Evolutionary conservation across 306 rosid genomes (phyloP).

Genomic region (Cucurbita ficifolia): DNA sequence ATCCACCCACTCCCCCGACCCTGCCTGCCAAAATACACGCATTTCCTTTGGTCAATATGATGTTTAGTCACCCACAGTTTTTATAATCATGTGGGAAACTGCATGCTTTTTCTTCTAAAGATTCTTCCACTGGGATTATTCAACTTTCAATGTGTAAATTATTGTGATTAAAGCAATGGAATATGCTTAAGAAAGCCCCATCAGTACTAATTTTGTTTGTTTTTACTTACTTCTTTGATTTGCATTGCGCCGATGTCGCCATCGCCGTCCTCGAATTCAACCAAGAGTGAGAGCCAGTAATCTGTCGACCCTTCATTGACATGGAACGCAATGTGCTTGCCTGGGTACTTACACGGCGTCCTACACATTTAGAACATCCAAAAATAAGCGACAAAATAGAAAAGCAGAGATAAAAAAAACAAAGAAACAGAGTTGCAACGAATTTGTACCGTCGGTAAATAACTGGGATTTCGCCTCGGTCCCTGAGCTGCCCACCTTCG

Average conservation of each 20-base stretch:
- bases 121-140: not conserved
- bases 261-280: constrained; percentile 68
- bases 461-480: constrained; percentile 56
- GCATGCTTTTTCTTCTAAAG: not conserved
- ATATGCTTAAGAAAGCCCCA: no score
- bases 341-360: constrained; percentile 59
- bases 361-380: constrained; percentile 12
- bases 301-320: constrained; percentile 91
- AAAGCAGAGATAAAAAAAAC: not conserved
- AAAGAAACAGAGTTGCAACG: not conserved
- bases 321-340: constrained; percentile 54
- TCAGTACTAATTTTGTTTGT: no score
- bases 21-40: constrained; percentile 30
- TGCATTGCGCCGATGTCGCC: constrained; percentile 81
- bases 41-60: no score
- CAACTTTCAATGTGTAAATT: not conserved
- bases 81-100: constrained; percentile 23
- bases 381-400: not conserved
- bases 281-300: constrained; percentile 63
- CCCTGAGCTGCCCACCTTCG: constrained; percentile 43
- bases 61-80: not conserved
- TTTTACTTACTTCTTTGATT: constrained; percentile 41
- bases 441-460: constrained; percentile 19
- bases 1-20: constrained; percentile 54
- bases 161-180: not conserved